Evolutionary conservation across 352 stramenopile genomes (phyloP).

Genomic region (Globisporangium lucens): DNA sequence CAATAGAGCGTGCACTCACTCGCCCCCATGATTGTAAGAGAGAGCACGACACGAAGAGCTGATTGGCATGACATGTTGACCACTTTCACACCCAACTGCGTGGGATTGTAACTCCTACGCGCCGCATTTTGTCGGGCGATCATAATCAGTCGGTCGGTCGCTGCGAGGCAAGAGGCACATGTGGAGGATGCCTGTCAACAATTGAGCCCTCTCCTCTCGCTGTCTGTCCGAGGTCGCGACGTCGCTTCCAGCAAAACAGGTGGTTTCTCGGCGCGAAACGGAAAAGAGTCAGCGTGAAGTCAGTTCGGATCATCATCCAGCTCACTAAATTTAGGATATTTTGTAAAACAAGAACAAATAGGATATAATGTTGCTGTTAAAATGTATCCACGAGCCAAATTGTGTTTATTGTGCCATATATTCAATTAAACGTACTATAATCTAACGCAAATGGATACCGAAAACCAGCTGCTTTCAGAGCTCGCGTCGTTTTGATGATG

Average conservation of each 20-base stretch:
- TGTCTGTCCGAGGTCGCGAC: neutral
- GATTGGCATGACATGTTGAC: too few relatives aligned
- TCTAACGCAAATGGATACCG: neutral
- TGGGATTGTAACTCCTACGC: neutral
- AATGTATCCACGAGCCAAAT: neutral
- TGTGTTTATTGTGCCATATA: neutral
- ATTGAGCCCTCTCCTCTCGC: neutral
- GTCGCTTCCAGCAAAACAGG: neutral
- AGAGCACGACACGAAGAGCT: neutral
- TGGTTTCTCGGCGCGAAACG: neutral
- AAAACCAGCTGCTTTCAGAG: neutral
- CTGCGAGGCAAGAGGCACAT: neutral
- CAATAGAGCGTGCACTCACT: neutral
- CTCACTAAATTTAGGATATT: neutral
- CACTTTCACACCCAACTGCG: neutral
- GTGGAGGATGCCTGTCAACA: neutral
- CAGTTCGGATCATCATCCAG: neutral
- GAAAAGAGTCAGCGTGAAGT: neutral
- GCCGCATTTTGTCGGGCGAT: neutral
- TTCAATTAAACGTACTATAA: neutral
- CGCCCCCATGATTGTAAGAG: neutral
- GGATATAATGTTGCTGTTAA: neutral
- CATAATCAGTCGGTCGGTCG: constrained; percentile 1
- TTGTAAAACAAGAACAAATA: neutral
- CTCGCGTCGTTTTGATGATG: neutral